Evolutionary conservation across 2,329 filamentous ascomycete genomes (phyloP).

Genomic region (Pseudogymnoascus sp.): DNA sequence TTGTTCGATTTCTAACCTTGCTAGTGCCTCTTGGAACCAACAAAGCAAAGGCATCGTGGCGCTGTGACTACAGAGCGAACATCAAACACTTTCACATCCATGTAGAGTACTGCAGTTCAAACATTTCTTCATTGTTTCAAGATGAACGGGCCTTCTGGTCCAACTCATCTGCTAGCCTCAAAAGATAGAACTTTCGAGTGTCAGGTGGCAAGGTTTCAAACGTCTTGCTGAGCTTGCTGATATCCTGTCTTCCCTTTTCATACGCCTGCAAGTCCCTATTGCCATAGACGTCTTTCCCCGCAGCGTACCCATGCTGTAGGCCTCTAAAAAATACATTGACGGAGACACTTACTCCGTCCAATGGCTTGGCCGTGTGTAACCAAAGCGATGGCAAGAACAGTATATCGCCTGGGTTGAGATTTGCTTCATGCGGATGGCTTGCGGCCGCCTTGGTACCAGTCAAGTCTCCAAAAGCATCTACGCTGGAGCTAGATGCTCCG

Average conservation of each 20-base stretch:
- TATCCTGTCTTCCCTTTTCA: slow-evolving; percentile 68
- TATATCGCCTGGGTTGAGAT: slow-evolving; percentile 64
- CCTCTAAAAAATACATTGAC: slow-evolving; percentile 88
- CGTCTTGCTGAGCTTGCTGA: slow-evolving; percentile 56
- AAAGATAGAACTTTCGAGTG: slow-evolving; percentile 67
- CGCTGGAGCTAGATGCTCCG: slow-evolving; percentile 71
- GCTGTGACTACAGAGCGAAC: background rate
- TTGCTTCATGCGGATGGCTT: slow-evolving; percentile 60
- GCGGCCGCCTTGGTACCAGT: slow-evolving; percentile 33
- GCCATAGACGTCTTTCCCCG: slow-evolving; percentile 77
- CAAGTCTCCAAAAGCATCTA: slow-evolving; percentile 58
- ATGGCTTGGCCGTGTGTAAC: slow-evolving; percentile 67
- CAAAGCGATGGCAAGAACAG: slow-evolving; percentile 77
- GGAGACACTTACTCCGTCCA: slow-evolving; percentile 56
- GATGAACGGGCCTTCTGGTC: slow-evolving; percentile 14
- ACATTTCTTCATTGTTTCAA: background rate
- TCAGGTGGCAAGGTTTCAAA: slow-evolving; percentile 60
- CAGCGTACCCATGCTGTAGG: slow-evolving; percentile 58
- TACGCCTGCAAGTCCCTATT: slow-evolving; percentile 80
- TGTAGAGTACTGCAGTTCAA: background rate
- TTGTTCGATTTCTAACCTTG: background rate
- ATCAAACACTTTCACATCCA: background rate
- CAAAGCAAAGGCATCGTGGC: background rate
- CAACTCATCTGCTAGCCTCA: slow-evolving; percentile 64
- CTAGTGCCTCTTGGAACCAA: background rate